Conservation (phyloP, 495 filamentous ascomycete species). For the Trichocladium antarcticum region DNA sequence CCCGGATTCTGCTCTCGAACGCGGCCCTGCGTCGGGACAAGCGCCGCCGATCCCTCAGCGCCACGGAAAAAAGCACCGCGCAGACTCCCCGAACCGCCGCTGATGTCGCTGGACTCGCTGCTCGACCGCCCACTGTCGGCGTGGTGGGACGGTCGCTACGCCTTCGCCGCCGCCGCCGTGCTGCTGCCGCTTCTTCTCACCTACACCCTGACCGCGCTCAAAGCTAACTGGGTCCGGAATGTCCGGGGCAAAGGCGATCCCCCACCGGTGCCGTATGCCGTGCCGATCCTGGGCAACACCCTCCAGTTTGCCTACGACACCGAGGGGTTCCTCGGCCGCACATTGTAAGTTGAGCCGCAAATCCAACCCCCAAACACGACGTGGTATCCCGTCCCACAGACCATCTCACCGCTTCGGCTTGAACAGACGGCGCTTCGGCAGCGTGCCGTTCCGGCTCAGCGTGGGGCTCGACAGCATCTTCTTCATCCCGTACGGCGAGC, state of each 20-base stretch:
- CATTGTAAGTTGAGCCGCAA: conserved; percentile 3
- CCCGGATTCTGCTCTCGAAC: no score
- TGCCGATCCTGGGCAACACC: conserved; percentile 17
- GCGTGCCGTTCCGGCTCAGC: conserved; percentile 5
- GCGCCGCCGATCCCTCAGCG: not conserved
- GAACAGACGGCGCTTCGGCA: not conserved
- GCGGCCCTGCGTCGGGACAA: not conserved
- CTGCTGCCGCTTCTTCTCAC: conserved; percentile 10
- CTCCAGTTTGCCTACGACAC: conserved; percentile 15
- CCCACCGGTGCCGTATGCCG: conserved; percentile 16
- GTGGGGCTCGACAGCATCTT: conserved; percentile 14
- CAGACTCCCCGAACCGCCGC: not conserved
- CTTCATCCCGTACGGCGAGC: conserved; percentile 12
- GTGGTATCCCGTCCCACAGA: not conserved
- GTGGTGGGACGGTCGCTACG: not conserved
- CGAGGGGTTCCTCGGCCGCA: conserved; percentile 2
- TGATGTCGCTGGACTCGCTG: not conserved
- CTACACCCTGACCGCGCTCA: conserved; percentile 3
- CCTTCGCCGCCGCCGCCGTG: not conserved
- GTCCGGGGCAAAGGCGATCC: conserved; percentile 4
- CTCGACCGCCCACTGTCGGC: not conserved
- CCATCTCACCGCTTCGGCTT: not conserved
- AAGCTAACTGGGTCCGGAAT: not conserved
- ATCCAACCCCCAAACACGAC: no score
- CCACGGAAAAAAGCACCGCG: not conserved